These are phyloP conservation scores for Glarea lozoyensis DNA, from an alignment of 495 filamentous ascomycete species.

Conservation along the genomic window DNA sequence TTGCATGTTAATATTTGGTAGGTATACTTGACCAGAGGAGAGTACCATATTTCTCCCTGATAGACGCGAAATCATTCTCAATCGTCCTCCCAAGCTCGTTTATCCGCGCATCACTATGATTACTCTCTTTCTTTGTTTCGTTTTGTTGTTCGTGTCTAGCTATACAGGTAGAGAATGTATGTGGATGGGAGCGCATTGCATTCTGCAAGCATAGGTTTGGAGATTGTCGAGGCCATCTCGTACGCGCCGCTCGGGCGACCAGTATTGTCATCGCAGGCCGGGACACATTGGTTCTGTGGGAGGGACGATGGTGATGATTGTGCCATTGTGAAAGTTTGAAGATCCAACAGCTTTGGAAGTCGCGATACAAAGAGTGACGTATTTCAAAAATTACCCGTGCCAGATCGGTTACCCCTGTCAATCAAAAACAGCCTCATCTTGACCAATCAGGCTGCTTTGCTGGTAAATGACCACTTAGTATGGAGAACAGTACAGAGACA, in stretches of 20 bases:
- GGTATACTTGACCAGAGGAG: conserved; percentile 1
- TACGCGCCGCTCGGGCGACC: conserved; percentile 17
- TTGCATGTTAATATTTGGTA: neutral
- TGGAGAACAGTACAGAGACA: too few relatives aligned
- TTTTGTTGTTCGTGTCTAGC: conserved; percentile 1
- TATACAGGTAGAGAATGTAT: conserved; percentile 1
- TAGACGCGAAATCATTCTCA: conserved; percentile 63
- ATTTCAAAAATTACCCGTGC: too few relatives aligned
- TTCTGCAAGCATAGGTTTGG: neutral
- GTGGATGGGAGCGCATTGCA: neutral
- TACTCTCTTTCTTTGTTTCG: conserved; percentile 22
- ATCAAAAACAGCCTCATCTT: too few relatives aligned
- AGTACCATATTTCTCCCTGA: conserved; percentile 63
- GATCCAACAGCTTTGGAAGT: too few relatives aligned
- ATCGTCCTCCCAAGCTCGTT: conserved; percentile 59
- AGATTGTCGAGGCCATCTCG: conserved; percentile 13
- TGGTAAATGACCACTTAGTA: too few relatives aligned
- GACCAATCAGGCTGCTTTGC: too few relatives aligned
- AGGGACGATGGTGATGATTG: conserved; percentile 11
- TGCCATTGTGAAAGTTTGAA: conserved; percentile 5
- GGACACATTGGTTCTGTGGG: conserved; percentile 15
- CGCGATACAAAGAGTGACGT: conserved; percentile 12
- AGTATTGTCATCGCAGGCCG: conserved; percentile 14
- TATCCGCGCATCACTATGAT: conserved; percentile 46
- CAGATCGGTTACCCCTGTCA: too few relatives aligned